These are phyloP conservation scores for Pyrus bretschneideri DNA, from an alignment of 306 rosid species.

Conservation along the genomic window DNA sequence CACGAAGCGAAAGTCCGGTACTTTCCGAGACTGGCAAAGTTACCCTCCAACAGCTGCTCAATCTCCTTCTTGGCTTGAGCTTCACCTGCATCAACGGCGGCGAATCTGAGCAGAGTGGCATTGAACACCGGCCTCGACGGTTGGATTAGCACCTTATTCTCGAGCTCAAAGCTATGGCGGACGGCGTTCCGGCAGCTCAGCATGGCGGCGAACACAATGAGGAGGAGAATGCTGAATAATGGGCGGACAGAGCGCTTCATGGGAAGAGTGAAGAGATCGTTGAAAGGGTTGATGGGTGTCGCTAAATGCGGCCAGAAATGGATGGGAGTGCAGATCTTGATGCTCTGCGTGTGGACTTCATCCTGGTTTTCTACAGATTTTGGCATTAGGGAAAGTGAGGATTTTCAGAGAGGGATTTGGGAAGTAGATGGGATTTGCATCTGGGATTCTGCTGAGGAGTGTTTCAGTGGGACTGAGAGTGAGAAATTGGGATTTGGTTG, in stretches of 20 bases:
- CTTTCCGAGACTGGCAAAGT: slow-evolving; percentile 59
- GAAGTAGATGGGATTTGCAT: not conserved
- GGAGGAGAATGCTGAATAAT: slow-evolving; percentile 47
- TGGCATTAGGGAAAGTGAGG: slow-evolving; percentile 32
- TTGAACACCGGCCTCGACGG: slow-evolving; percentile 39
- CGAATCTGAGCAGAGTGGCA: slow-evolving; percentile 60
- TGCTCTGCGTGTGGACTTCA: slow-evolving; percentile 41
- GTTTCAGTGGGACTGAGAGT: not conserved
- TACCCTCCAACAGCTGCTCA: slow-evolving; percentile 67
- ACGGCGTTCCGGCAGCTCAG: slow-evolving; percentile 49
- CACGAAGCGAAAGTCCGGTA: slow-evolving; percentile 63
- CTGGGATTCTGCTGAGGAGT: not conserved
- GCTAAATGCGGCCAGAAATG: slow-evolving; percentile 42
- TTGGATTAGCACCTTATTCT: slow-evolving; percentile 21
- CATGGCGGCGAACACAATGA: slow-evolving; percentile 49
- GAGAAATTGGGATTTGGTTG: slow-evolving; percentile 6
- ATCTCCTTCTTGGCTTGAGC: slow-evolving; percentile 49
- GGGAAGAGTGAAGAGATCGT: slow-evolving; percentile 19
- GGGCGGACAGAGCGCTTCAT: slow-evolving; percentile 84
- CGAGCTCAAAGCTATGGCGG: slow-evolving; percentile 39
- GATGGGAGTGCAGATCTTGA: slow-evolving; percentile 30
- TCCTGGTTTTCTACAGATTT: slow-evolving; percentile 30
- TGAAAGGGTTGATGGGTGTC: slow-evolving; percentile 13
- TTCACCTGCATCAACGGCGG: slow-evolving; percentile 53
- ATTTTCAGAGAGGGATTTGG: not conserved